Evolutionary conservation across 148 eudicot species (phyloP).

Genomic region (Silene conica): DNA sequence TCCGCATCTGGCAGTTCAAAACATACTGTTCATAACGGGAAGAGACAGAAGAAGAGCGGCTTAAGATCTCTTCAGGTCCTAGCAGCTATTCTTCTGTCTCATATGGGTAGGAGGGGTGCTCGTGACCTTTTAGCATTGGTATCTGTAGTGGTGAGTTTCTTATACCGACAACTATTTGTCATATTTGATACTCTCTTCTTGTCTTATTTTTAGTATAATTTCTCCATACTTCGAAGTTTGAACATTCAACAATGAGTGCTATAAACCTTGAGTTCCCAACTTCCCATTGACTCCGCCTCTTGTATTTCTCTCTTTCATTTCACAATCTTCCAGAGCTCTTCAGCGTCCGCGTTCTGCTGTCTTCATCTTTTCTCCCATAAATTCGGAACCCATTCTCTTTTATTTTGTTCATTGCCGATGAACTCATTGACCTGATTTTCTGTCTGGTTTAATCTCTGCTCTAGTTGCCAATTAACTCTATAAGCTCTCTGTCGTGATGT

Average conservation of each 20-base stretch:
- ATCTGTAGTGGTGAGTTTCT: constrained; percentile 66
- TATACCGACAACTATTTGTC: neutral
- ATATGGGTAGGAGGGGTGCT: constrained; percentile 77
- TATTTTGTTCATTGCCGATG: constrained; percentile 1
- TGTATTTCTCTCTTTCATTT: neutral
- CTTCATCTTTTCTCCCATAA: neutral
- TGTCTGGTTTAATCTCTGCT: neutral
- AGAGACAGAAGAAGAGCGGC: constrained; percentile 62
- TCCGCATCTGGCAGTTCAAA: constrained; percentile 31
- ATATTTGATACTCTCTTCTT: neutral
- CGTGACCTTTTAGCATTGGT: constrained; percentile 70
- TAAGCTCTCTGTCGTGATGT: too few relatives aligned
- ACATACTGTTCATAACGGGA: constrained; percentile 44
- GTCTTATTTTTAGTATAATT: neutral
- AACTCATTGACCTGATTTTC: neutral
- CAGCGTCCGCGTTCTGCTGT: neutral
- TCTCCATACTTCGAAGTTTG: neutral
- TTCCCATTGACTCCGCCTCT: neutral
- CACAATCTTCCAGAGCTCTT: neutral
- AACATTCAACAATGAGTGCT: neutral
- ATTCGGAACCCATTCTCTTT: neutral
- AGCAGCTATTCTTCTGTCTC: constrained; percentile 82
- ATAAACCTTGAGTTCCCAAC: neutral
- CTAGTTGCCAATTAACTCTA: neutral
- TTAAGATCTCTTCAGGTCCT: constrained; percentile 83